Evolutionary conservation across 345 rosid genomes (phyloP).

Genomic region (Eucalyptus rudis): DNA sequence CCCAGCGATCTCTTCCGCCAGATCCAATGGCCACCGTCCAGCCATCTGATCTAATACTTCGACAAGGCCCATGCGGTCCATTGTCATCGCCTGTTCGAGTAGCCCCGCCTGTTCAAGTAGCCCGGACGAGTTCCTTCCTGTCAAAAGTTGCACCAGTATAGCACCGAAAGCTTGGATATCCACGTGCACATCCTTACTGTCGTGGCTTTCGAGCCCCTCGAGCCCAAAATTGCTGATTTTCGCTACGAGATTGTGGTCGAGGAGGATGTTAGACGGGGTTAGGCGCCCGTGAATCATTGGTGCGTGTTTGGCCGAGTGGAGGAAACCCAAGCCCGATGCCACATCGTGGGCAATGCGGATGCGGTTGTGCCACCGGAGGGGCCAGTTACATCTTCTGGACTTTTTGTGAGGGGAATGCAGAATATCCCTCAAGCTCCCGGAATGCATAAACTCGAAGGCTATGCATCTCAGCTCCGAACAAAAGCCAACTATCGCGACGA

Average conservation of each 20-base stretch:
- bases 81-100: slow-evolving; percentile 16
- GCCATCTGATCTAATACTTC: slow-evolving; percentile 35
- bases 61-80: slow-evolving; percentile 18
- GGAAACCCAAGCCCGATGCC: slow-evolving; percentile 34
- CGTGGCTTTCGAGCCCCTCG: not conserved
- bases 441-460: slow-evolving; percentile 64
- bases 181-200: slow-evolving; percentile 4
- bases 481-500: slow-evolving; percentile 52
- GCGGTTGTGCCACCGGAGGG: slow-evolving; percentile 42
- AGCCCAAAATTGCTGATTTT: slow-evolving; percentile 33
- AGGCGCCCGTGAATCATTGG: slow-evolving; percentile 50
- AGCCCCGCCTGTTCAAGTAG: too few relatives aligned
- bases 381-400: slow-evolving; percentile 7
- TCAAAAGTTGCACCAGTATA: slow-evolving; percentile 43
- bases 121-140: slow-evolving; percentile 45
- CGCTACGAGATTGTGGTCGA: slow-evolving; percentile 55
- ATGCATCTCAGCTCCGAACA: slow-evolving; percentile 46
- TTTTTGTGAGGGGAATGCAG: slow-evolving; percentile 25
- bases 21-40: slow-evolving; percentile 54
- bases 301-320: slow-evolving; percentile 41
- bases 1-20: slow-evolving; percentile 38
- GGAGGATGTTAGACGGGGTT: slow-evolving; percentile 38
- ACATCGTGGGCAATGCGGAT: slow-evolving; percentile 57
- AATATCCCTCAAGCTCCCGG: slow-evolving; percentile 48
- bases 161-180: slow-evolving; percentile 56